Conservation (phyloP, 352 stramenopile genomes). For the Globisporangium echinulatum region DNA sequence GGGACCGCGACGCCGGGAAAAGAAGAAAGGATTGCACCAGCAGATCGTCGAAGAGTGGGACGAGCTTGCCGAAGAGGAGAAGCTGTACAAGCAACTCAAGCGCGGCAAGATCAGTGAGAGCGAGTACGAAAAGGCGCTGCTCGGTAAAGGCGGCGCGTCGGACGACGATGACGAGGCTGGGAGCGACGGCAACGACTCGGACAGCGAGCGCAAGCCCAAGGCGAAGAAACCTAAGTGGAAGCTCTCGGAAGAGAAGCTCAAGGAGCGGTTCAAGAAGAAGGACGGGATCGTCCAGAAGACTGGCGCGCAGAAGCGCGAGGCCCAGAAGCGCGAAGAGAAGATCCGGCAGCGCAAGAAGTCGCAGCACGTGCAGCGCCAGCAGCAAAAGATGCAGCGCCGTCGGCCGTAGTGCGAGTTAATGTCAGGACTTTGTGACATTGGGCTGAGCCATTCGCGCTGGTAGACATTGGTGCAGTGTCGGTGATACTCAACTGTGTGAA, state of each 20-base stretch:
- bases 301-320: constrained; percentile 61
- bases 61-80: constrained; percentile 96
- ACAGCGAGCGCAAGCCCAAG: constrained; percentile 18
- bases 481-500: too few species aligned
- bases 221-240: constrained; percentile 62
- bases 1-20: constrained; percentile 75
- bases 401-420: constrained; percentile 5
- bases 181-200: constrained; percentile 22
- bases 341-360: constrained; percentile 81
- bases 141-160: constrained; percentile 46
- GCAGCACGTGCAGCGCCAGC: constrained; percentile 56
- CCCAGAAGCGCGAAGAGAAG: constrained; percentile 69
- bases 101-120: constrained; percentile 96
- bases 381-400: constrained; percentile 44
- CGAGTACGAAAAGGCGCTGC: constrained; percentile 82
- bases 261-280: constrained; percentile 84
- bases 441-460: not conserved
- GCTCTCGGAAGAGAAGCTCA: constrained; percentile 53
- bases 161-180: constrained; percentile 18
- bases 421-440: too few species aligned
- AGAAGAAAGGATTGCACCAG: constrained; percentile 95
- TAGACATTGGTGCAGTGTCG: not conserved
- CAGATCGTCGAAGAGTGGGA: constrained; percentile 99
- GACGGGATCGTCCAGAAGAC: constrained; percentile 70
- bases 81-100: constrained; percentile 96